A percentile compares a stretch with the other conserved stretches of the same genome.
Conservation (phyloP, 257 asterid species). For the Solanum verrucosum region DNA sequence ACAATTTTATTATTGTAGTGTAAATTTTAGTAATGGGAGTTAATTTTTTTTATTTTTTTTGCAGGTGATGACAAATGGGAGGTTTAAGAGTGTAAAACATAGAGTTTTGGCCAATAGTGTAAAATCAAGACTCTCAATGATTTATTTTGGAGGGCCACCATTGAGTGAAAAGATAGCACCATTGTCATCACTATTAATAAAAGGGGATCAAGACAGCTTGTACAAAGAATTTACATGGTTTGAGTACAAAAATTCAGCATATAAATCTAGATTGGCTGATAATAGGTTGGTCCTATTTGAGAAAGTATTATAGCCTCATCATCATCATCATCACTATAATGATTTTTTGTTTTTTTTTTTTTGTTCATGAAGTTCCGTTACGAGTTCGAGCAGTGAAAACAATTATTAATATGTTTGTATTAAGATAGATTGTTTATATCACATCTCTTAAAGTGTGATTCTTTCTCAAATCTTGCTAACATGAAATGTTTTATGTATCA, state of each 20-base stretch:
- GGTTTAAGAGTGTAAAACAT: conserved; percentile 28
- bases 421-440: not conserved
- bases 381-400: not conserved
- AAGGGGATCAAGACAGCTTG: conserved; percentile 22
- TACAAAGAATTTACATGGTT: conserved; percentile 35
- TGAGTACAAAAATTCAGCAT: conserved; percentile 32
- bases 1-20: not conserved
- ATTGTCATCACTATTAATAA: conserved; percentile 15
- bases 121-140: conserved; percentile 30
- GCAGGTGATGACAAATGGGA: conserved; percentile 37
- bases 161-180: conserved; percentile 32
- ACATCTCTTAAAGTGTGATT: too few species aligned
- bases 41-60: not conserved
- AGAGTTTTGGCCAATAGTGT: conserved; percentile 20
- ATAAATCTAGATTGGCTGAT: conserved; percentile 17
- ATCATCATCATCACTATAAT: not conserved
- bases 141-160: conserved; percentile 36
- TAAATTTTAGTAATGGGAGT: not conserved
- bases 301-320: conserved; percentile 20
- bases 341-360: not conserved
- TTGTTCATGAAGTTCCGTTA: not conserved
- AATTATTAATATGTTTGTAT: not conserved
- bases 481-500: not conserved
- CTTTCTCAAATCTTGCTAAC: too few species aligned
- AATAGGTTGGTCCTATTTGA: conserved; percentile 22